phyloP scores from a whole-genome alignment of 805 yeast genomes.

The Grigorovia transvaalensis region DNA sequence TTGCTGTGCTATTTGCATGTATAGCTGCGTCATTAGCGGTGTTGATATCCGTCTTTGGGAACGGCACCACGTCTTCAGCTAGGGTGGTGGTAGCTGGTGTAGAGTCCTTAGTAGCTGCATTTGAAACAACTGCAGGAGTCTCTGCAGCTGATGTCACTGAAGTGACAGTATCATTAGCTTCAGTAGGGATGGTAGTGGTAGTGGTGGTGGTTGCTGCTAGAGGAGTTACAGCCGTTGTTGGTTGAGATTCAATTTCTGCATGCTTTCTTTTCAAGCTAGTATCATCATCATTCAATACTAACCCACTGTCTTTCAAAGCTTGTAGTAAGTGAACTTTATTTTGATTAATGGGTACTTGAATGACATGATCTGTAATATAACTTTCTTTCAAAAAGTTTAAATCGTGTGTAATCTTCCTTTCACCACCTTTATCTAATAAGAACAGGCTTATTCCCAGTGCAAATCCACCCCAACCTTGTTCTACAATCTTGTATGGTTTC shows the following conservation, averaged over 20 bases:
- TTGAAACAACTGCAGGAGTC: slow-evolving; percentile 2
- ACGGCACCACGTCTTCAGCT: slow-evolving; percentile 1
- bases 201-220: neutral
- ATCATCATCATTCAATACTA: slow-evolving; percentile 32
- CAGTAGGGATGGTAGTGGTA: slow-evolving; percentile 4
- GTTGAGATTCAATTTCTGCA: neutral
- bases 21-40: slow-evolving; percentile 4
- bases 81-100: neutral
- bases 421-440: slow-evolving; percentile 79
- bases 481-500: slow-evolving; percentile 79
- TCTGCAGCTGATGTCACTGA: slow-evolving; percentile 4
- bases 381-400: slow-evolving; percentile 72
- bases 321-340: slow-evolving; percentile 63
- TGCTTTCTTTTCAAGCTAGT: neutral
- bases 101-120: slow-evolving; percentile 9
- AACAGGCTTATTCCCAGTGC: slow-evolving; percentile 75
- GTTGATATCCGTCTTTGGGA: slow-evolving; percentile 13
- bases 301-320: slow-evolving; percentile 70
- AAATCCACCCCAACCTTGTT: slow-evolving; percentile 98
- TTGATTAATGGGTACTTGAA: slow-evolving; percentile 51
- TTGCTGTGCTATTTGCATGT: slow-evolving; percentile 4
- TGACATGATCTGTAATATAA: slow-evolving; percentile 67
- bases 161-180: slow-evolving; percentile 13
- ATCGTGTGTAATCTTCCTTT: slow-evolving; percentile 77
- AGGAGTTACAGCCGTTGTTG: neutral